Evolutionary conservation across 345 rosid genomes (phyloP).

Genomic region (Sonneratia alba): DNA sequence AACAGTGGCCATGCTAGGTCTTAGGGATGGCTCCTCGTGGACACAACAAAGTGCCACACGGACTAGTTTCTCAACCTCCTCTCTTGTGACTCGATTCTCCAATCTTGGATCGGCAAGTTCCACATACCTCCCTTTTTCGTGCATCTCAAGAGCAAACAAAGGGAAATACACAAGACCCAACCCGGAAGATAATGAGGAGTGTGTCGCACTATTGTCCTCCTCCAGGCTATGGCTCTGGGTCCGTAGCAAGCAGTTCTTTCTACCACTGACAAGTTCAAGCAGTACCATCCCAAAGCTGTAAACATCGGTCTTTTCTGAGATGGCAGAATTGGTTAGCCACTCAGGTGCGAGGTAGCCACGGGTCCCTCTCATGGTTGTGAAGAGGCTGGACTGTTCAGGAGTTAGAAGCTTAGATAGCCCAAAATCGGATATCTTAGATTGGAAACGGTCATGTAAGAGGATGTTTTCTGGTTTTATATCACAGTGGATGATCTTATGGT

Average conservation of each 20-base stretch:
- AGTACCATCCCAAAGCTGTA: conserved; percentile 85
- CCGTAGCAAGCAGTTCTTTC: conserved; percentile 47
- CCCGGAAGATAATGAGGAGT: conserved; percentile 28
- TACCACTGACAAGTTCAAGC: conserved; percentile 66
- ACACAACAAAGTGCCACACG: conserved; percentile 61
- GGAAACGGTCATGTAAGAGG: conserved; percentile 55
- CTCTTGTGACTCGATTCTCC: conserved; percentile 51
- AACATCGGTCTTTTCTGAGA: conserved; percentile 72
- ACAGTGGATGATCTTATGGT: conserved; percentile 61
- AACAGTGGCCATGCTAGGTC: conserved; percentile 57
- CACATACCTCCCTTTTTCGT: conserved; percentile 54
- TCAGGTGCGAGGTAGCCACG: conserved; percentile 81
- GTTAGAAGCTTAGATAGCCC: conserved; percentile 62
- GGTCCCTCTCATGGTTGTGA: conserved; percentile 83
- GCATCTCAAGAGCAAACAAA: conserved; percentile 77
- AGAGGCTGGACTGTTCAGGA: conserved; percentile 54
- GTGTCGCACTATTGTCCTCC: conserved; percentile 25
- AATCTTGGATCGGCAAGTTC: conserved; percentile 78
- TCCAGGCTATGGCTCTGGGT: conserved; percentile 35
- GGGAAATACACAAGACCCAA: conserved; percentile 60
- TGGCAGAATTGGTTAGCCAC: conserved; percentile 70
- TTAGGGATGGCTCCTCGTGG: conserved; percentile 49
- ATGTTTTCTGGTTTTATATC: conserved; percentile 75
- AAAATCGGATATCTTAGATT: conserved; percentile 61
- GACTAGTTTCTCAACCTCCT: conserved; percentile 50